Conservation (phyloP, 2,329 filamentous ascomycete species). For the Fusarium humuli region DNA sequence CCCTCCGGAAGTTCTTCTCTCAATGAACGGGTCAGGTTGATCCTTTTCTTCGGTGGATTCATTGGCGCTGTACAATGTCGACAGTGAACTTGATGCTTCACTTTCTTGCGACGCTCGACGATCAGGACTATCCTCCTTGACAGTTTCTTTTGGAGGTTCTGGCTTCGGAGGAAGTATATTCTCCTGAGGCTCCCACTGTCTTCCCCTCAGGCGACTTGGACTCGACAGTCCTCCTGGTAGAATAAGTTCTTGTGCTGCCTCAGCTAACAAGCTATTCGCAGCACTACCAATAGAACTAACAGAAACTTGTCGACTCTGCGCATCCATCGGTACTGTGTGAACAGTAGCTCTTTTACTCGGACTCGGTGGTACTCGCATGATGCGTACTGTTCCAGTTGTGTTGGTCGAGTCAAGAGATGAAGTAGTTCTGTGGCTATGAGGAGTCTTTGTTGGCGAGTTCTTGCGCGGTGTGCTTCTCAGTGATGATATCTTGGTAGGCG, state of each 20-base stretch:
- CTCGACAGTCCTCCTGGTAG: constrained; percentile 56
- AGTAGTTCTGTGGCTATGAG: constrained; percentile 46
- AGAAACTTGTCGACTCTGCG: constrained; percentile 44
- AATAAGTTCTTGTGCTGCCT: constrained; percentile 52
- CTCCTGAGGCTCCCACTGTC: constrained; percentile 43
- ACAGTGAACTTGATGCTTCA: constrained; percentile 64
- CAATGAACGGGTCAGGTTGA: constrained; percentile 51
- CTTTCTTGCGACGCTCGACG: constrained; percentile 55
- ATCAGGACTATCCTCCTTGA: constrained; percentile 33
- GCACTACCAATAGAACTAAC: constrained; percentile 51
- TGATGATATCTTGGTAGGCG: constrained; percentile 33
- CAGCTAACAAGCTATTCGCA: constrained; percentile 56
- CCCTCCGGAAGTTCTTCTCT: constrained; percentile 12
- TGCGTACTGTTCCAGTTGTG: constrained; percentile 40
- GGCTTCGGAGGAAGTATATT: constrained; percentile 8
- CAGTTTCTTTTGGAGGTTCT: constrained; percentile 2
- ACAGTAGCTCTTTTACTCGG: constrained; percentile 46
- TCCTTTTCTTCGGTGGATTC: constrained; percentile 56
- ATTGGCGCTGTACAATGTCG: constrained; percentile 67
- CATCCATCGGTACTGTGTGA: constrained; percentile 30
- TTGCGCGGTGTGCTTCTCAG: constrained; percentile 44
- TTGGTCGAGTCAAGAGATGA: constrained; percentile 39
- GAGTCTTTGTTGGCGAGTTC: constrained; percentile 46
- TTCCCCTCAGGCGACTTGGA: constrained; percentile 55
- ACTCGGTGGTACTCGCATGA: constrained; percentile 41